phyloP scores from a whole-genome alignment of 2,329 filamentous ascomycete species.

The Drechslerella coelobrocha region DNA sequence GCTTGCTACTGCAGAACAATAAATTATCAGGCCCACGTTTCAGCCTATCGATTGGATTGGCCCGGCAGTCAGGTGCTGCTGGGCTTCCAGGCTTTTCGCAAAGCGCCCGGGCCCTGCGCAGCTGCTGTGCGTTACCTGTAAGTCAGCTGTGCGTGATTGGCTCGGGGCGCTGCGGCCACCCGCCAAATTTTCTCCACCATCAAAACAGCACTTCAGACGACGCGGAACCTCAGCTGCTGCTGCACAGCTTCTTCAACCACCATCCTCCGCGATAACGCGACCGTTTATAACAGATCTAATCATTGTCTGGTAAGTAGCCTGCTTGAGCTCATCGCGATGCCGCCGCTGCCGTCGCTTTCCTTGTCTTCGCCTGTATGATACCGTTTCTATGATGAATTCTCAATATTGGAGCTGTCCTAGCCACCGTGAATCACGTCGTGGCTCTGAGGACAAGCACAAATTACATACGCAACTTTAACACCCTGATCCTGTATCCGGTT shows the following conservation, averaged over 20 bases:
- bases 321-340: neutral
- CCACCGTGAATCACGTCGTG: slow-evolving; percentile 51
- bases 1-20: no score
- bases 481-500: slow-evolving; percentile 56
- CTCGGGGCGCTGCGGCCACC: neutral
- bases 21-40: slow-evolving; percentile 8
- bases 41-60: slow-evolving; percentile 1
- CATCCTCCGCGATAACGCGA: neutral
- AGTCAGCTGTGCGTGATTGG: neutral
- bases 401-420: slow-evolving; percentile 82
- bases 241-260: neutral
- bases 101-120: neutral
- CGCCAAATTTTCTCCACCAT: slow-evolving; percentile 48
- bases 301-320: neutral
- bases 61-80: neutral
- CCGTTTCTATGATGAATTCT: slow-evolving; percentile 64
- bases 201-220: slow-evolving; percentile 57
- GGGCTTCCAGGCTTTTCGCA: neutral
- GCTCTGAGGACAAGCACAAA: slow-evolving; percentile 68
- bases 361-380: neutral
- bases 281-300: neutral
- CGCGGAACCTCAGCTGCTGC: neutral
- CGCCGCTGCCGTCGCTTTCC: neutral
- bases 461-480: slow-evolving; percentile 64
- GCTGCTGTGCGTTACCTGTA: neutral